These are phyloP conservation scores for Akanthomyces dipterigenus DNA, from an alignment of 2,329 filamentous ascomycete species.

Conservation along the genomic window DNA sequence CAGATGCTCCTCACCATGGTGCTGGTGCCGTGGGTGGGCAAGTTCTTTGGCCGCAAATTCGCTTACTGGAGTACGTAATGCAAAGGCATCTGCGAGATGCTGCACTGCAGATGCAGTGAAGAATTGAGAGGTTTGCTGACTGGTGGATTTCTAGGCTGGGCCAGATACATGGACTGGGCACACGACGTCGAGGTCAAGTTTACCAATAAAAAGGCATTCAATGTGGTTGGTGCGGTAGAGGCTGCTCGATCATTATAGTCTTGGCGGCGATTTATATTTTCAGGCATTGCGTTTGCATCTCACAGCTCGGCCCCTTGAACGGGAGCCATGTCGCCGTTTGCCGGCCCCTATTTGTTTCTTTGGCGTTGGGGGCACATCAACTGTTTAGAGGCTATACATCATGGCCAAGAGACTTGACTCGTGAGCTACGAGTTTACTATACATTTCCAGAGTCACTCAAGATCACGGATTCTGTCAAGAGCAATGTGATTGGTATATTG, in stretches of 20 bases:
- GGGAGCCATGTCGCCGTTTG: background rate
- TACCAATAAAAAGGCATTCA: constrained; percentile 58
- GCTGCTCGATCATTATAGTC: constrained; percentile 49
- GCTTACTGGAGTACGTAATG: constrained; percentile 83
- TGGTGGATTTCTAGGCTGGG: constrained; percentile 61
- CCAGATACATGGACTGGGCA: constrained; percentile 89
- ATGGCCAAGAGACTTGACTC: background rate
- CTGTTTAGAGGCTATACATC: background rate
- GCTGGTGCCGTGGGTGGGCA: constrained; percentile 85
- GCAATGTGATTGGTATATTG: constrained; percentile 1
- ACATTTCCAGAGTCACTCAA: background rate
- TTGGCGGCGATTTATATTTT: background rate
- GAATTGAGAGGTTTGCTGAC: background rate
- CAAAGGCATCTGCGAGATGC: background rate
- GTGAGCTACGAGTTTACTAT: background rate
- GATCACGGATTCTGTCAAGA: background rate
- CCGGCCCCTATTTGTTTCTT: background rate
- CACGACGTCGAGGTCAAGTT: constrained; percentile 68
- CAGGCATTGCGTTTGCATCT: background rate
- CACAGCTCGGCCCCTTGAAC: background rate
- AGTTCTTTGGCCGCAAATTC: constrained; percentile 90
- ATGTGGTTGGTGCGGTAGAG: constrained; percentile 55
- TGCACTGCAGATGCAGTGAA: background rate
- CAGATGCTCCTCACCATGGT: constrained; percentile 93
- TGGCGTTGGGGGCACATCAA: background rate